Percentiles rank a stretch among this genome's conserved stretches.
phyloP scores from a whole-genome alignment of 257 asterid species.

The Solanum corneliomulleri region DNA sequence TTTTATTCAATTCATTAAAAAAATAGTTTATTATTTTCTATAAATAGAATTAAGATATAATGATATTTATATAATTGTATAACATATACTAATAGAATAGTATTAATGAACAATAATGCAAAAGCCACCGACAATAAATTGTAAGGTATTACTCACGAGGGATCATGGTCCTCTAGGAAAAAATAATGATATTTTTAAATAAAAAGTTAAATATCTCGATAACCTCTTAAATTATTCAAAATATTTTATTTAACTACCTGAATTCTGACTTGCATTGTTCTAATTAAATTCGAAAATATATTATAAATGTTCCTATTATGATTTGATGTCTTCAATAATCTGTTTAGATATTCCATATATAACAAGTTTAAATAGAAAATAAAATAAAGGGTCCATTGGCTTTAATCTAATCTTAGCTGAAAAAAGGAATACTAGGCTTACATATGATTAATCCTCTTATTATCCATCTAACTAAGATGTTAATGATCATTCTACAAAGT shows the following conservation, averaged over 20 bases:
- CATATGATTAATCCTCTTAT: neutral
- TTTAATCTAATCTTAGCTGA: neutral
- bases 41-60: too few relatives aligned
- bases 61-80: neutral
- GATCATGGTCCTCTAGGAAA: neutral
- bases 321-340: neutral
- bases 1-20: neutral
- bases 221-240: neutral
- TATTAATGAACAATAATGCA: neutral
- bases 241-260: neutral
- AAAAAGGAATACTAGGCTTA: neutral
- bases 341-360: neutral
- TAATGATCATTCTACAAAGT: neutral
- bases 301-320: neutral
- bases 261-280: neutral
- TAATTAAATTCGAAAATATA: neutral
- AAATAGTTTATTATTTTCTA: too few relatives aligned
- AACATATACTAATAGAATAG: neutral
- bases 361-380: neutral
- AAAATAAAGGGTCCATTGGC: neutral
- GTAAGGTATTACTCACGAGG: neutral
- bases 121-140: neutral
- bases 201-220: neutral
- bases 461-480: neutral
- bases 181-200: neutral